Conservation (phyloP, 306 rosid genomes). For the Dalbergia cochinchinensis region DNA sequence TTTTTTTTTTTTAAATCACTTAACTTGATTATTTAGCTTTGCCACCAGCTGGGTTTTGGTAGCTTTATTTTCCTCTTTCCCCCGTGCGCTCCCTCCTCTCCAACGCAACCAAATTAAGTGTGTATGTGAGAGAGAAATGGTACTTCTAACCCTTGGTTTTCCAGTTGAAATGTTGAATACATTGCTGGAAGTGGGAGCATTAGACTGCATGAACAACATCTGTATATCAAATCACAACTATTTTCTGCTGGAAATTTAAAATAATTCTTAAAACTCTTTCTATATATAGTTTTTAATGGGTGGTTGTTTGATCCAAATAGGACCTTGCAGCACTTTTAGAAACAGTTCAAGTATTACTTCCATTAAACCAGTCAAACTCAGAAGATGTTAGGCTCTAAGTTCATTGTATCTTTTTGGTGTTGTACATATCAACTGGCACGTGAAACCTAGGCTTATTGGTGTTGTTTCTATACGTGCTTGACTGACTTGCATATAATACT, state of each 20-base stretch:
- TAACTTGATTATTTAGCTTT: constrained; percentile 13
- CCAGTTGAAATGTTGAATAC: constrained; percentile 1
- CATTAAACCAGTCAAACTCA: constrained; percentile 8
- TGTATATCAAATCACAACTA: not conserved
- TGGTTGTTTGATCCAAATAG: constrained; percentile 1
- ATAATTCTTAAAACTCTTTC: not conserved
- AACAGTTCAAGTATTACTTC: constrained; percentile 16
- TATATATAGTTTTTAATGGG: not conserved
- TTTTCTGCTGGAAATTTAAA: constrained; percentile 9
- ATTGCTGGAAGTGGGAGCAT: not conserved
- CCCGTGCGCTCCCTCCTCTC: not conserved
- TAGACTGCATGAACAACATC: constrained; percentile 3
- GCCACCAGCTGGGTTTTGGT: constrained; percentile 1
- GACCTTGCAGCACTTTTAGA: not conserved
- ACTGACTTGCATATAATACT: constrained; percentile 1
- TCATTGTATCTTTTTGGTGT: constrained; percentile 13
- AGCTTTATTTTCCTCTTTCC: not conserved
- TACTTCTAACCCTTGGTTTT: constrained; percentile 22
- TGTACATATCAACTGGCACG: constrained; percentile 2
- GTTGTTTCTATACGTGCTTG: not conserved
- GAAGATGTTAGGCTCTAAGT: constrained; percentile 1
- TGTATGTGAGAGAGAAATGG: not conserved
- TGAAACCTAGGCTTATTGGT: not conserved
- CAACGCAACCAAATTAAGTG: not conserved
- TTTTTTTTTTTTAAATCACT: constrained; percentile 1